Conservation (phyloP, 257 asterid genomes). For the Voacanga thouarsii region DNA sequence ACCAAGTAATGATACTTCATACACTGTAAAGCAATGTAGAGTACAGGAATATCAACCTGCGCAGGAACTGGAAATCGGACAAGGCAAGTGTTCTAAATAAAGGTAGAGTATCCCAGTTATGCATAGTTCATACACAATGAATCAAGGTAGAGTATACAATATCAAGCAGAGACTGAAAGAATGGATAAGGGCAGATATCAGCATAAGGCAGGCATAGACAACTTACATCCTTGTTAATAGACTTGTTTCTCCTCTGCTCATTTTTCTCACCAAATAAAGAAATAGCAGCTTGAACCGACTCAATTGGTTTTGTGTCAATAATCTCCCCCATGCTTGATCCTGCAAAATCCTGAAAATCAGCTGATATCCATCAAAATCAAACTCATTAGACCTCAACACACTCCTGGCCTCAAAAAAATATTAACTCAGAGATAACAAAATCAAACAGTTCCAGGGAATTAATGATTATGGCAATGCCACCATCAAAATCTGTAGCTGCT, state of each 20-base stretch:
- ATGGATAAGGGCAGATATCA: neutral
- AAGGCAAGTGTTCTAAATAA: neutral
- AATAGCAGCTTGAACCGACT: slow-evolving; percentile 58
- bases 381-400: neutral
- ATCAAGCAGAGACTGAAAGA: neutral
- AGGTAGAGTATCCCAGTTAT: neutral
- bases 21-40: no score
- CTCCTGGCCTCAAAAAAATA: no score
- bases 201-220: neutral
- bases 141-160: neutral
- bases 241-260: slow-evolving; percentile 30
- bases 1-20: no score
- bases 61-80: neutral
- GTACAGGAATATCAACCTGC: no score
- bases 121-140: neutral
- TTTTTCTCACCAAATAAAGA: slow-evolving; percentile 53
- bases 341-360: slow-evolving; percentile 4
- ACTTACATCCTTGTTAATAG: slow-evolving; percentile 34
- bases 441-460: neutral
- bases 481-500: neutral
- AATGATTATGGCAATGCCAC: neutral
- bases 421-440: neutral
- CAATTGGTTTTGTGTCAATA: slow-evolving; percentile 49
- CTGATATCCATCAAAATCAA: neutral
- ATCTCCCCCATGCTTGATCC: slow-evolving; percentile 53